phyloP scores from a whole-genome alignment of 2,329 filamentous ascomycete species.

The Ophiostoma novo-ulmi region DNA sequence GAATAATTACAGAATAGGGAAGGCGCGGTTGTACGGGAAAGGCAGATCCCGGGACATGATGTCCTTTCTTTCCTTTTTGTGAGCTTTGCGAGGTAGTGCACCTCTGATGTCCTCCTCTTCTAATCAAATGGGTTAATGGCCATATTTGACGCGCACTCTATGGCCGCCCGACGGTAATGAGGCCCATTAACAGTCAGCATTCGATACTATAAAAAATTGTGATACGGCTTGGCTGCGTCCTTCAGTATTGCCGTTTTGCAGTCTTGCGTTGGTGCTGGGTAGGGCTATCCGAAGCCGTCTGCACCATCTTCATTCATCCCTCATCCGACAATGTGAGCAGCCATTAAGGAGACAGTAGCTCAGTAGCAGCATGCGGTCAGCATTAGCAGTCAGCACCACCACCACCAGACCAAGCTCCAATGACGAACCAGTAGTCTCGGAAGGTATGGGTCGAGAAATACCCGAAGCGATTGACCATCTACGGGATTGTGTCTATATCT shows the following conservation, averaged over 20 bases:
- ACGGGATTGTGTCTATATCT: neutral
- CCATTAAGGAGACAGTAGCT: neutral
- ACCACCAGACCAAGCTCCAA: neutral
- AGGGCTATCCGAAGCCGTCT: neutral
- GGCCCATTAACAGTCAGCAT: neutral
- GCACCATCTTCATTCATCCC: neutral
- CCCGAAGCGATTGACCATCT: neutral
- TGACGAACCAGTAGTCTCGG: neutral
- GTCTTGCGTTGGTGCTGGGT: neutral
- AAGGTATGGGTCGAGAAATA: neutral
- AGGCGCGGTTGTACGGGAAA: neutral
- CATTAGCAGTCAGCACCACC: neutral
- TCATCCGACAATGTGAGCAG: neutral
- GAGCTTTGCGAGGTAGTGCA: no score
- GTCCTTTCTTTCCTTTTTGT: conserved; percentile 4
- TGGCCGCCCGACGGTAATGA: no score
- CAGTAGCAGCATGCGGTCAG: neutral
- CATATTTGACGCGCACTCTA: neutral
- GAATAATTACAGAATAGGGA: neutral
- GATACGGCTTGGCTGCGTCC: no score
- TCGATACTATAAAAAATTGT: no score
- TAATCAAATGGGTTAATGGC: neutral
- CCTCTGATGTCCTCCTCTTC: neutral
- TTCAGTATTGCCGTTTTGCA: no score
- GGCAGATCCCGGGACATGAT: conserved; percentile 1